Conservation (phyloP, 352 stramenopile species). For the Globisporangium uncinulatum region DNA sequence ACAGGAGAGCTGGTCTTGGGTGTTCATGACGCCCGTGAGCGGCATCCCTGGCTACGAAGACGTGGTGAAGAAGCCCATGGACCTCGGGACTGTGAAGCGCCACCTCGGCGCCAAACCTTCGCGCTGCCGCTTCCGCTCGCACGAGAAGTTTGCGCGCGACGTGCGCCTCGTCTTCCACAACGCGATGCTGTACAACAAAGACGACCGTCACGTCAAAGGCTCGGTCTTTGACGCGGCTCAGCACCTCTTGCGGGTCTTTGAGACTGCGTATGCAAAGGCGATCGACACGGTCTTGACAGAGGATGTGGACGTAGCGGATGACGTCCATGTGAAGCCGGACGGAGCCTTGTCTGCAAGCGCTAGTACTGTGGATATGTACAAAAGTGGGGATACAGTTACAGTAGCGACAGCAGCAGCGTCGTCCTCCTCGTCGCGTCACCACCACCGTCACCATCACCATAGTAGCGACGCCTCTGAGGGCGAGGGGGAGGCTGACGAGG, state of each 20-base stretch:
- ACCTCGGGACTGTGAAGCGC: constrained; percentile 71
- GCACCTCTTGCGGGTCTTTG: constrained; percentile 75
- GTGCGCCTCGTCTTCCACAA: constrained; percentile 84
- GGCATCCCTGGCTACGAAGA: constrained; percentile 62
- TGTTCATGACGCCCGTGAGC: constrained; percentile 75
- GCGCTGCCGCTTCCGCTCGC: constrained; percentile 78
- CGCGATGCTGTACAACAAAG: constrained; percentile 72
- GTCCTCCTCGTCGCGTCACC: constrained; percentile 6
- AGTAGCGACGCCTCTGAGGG: neutral
- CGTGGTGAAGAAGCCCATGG: constrained; percentile 82
- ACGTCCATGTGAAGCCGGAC: constrained; percentile 6
- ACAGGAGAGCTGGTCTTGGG: constrained; percentile 84
- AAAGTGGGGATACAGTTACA: constrained; percentile 13
- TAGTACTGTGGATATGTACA: constrained; percentile 23
- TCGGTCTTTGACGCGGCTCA: constrained; percentile 78
- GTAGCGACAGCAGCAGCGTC: neutral
- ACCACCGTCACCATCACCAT: constrained; percentile 7
- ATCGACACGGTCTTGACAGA: constrained; percentile 60
- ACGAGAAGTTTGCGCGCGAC: constrained; percentile 79
- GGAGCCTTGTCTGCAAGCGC: no score
- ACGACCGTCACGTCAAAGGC: constrained; percentile 65
- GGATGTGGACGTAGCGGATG: constrained; percentile 4
- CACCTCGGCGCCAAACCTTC: constrained; percentile 73
- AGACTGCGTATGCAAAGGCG: constrained; percentile 73
- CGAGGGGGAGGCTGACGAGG: constrained; percentile 17